Percentiles rank a stretch among this genome's conserved stretches.
These are phyloP conservation scores for Lepidium didymum DNA, from an alignment of 345 rosid genomes.

Conservation along the genomic window DNA sequence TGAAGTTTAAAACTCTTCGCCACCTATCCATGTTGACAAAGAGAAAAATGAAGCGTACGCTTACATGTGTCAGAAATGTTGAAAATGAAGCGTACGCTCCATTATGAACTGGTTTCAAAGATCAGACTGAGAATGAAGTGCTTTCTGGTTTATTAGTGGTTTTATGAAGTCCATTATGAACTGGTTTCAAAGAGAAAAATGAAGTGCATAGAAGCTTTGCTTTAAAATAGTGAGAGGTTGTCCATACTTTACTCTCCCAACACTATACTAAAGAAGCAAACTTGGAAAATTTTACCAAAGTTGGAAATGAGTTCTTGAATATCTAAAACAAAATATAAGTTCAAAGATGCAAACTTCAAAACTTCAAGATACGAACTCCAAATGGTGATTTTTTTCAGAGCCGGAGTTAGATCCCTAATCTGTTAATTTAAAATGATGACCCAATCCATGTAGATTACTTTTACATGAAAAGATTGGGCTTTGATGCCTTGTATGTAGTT, in stretches of 20 bases:
- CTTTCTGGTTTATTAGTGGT: not conserved
- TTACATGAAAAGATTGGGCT: constrained; percentile 52
- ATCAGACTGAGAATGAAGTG: not conserved
- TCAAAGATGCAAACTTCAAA: not conserved
- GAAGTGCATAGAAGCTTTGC: no score
- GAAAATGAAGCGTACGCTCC: no score
- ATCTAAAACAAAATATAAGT: not conserved
- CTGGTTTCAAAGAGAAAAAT: no score
- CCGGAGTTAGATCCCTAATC: constrained; percentile 1
- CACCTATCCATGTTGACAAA: no score
- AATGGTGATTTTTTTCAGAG: not conserved
- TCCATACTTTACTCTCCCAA: not conserved
- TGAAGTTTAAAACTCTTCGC: no score
- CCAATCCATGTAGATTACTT: not conserved
- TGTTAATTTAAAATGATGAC: not conserved
- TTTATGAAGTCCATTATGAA: no score
- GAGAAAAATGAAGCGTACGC: no score
- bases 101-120: no score
- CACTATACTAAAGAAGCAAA: not conserved
- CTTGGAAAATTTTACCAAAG: not conserved
- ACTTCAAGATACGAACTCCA: not conserved
- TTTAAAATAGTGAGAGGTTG: not conserved
- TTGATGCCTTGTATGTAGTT: constrained; percentile 50
- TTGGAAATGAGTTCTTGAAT: not conserved
- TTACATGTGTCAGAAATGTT: no score